phyloP scores from a whole-genome alignment of 139 green algal genomes.

The Volvox africanus region DNA sequence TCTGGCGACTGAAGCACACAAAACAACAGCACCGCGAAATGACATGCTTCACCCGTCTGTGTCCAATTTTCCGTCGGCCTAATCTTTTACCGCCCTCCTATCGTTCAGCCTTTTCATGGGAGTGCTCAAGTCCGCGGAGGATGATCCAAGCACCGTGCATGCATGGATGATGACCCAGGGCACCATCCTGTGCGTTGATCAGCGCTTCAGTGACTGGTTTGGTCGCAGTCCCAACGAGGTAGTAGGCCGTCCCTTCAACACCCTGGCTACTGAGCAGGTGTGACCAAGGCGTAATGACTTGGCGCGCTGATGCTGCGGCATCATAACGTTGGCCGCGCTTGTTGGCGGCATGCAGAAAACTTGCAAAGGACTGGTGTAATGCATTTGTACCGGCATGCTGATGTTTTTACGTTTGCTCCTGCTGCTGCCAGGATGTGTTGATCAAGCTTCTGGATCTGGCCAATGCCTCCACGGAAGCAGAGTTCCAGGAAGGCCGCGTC shows the following conservation, averaged over 20 bases:
- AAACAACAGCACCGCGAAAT: too few species aligned
- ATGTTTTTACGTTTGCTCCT: neutral
- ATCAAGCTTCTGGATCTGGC: conserved; percentile 50
- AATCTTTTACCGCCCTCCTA: neutral
- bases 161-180: conserved; percentile 46
- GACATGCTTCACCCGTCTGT: too few species aligned
- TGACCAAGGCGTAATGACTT: neutral
- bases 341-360: too few species aligned
- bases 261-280: conserved; percentile 43
- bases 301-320: neutral
- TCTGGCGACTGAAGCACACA: too few species aligned
- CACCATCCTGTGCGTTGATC: conserved; percentile 55
- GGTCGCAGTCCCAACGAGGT: conserved; percentile 37
- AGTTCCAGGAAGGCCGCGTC: conserved; percentile 42
- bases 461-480: conserved; percentile 35
- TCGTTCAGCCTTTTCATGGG: conserved; percentile 55
- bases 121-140: conserved; percentile 35
- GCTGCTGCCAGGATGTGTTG: conserved; percentile 41
- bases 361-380: too few species aligned
- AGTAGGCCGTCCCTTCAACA: conserved; percentile 44
- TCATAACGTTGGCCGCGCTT: too few species aligned
- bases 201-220: conserved; percentile 56
- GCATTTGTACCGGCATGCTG: too few species aligned
- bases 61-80: neutral
- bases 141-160: conserved; percentile 44